These are phyloP conservation scores for Balamuthia mandrillaris DNA, from an alignment of 208 protist species.

Conservation along the genomic window DNA sequence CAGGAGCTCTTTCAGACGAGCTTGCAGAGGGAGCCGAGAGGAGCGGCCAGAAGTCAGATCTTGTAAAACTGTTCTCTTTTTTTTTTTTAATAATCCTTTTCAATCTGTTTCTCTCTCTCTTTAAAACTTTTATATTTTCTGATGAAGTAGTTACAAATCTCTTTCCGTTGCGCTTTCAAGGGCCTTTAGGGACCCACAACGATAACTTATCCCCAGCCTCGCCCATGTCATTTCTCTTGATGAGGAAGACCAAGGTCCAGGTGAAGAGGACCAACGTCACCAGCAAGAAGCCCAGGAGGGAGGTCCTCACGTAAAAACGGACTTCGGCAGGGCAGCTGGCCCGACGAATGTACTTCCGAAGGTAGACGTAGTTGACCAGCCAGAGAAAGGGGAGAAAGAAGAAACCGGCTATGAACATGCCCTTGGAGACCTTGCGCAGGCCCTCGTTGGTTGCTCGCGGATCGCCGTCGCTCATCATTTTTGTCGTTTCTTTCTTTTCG, in stretches of 20 bases:
- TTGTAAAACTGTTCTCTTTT: not conserved
- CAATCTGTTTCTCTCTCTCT: too few species aligned
- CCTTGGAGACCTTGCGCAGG: not conserved
- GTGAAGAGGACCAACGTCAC: not conserved
- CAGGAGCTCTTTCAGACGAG: not conserved
- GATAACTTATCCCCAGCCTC: not conserved
- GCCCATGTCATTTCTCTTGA: constrained; percentile 1
- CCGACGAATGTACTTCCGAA: not conserved
- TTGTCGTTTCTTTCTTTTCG: not conserved
- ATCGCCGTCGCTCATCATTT: not conserved
- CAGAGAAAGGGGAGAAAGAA: not conserved
- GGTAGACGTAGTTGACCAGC: constrained; percentile 6
- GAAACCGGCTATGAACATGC: not conserved
- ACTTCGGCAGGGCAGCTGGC: not conserved
- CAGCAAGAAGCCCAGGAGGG: not conserved
- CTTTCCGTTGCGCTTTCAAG: too few species aligned
- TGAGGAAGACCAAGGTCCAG: not conserved
- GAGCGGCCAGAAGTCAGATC: not conserved
- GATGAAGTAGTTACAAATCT: too few species aligned
- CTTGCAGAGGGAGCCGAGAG: not conserved
- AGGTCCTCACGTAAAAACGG: not conserved
- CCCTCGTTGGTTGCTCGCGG: constrained; percentile 10
- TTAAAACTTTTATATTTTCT: too few species aligned
- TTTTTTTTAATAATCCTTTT: too few species aligned
- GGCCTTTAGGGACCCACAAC: not conserved